Base-by-base conservation (phyloP, 805 yeast species). In the Saturnispora silvae region DNA sequence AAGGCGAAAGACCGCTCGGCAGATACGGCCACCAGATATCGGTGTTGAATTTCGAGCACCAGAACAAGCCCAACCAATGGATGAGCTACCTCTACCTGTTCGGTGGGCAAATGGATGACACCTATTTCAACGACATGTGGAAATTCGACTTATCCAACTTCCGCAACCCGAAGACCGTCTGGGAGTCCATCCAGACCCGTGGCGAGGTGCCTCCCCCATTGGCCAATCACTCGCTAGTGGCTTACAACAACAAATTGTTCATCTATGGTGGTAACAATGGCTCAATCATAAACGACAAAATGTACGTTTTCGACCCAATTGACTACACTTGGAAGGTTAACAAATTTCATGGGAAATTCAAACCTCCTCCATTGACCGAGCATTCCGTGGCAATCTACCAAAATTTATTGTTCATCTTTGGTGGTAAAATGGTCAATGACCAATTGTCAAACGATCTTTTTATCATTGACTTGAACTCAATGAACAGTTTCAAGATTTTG, bases 11-110 rank as follows among this genome's bases (percentile, higher is more conserved):
- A 51, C 98, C 98, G 0, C 63, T 75, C 25, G 98, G 97, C 2
- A 70, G 99, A 43, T 92, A 92, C 57, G 98, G 99, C 11, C 96
- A 89, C 58, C 77, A 94, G 33, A 72, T 92, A 38, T 76, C 81
- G 1, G 89, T 84, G 20, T 75, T 86, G 37, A 75, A 77, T 45
- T 65, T 66, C 48, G 74, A 72, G 47, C 65, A 75, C 0, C 67
- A 65, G 37, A 48, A 49, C 17, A 50, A 48, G 5, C 51, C 55
- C 11, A 59, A 62, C 38, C 45, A 48, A 34, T 60, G 63, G 54
- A 56, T 65, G 16, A 67, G 74, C 28, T 60, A 72, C 40, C 65
- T 92, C 33, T 92, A 78, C 56, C 67, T 92, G 4, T 92, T 85
- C 61, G 99, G 98, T 40, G 99, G 99, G 40, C 96, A 89, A 58